Evolutionary conservation across 2,329 filamentous ascomycete species (phyloP), one percentile per base, ranked within the genome.

Genomic region (Nemania sp.): DNA sequence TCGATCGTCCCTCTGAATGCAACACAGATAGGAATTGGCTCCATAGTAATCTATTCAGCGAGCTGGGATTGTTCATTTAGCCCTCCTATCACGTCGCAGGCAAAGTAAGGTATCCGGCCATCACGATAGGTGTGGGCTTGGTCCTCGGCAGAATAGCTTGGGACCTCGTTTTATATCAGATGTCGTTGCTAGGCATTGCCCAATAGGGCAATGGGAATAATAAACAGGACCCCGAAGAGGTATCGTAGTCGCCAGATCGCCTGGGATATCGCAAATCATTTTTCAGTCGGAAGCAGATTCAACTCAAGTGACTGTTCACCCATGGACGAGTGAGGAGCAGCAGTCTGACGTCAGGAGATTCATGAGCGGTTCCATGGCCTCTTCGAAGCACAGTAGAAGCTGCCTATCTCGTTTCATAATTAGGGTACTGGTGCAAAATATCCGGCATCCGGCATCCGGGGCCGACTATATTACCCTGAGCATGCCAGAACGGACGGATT

Each of bases 21-120:
- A 34, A 35, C 40, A 48, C 51, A 29, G 21, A 50, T 32, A 20
- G 40, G 11, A 12, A 39, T 37, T 52, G 54, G 48, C 62, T 53
- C 59, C 56, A 60, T 40, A 52, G 53, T 45, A 66, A 66, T 70
- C 46, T 65, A 67, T 60, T 51, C 57, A 46, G 34, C 43, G 56
- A 54, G 21, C 55, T 43, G 47, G 21, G 43, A 61, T 54, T 60
- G 51, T 58, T 52, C 61, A 67, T 63, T 67, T 65, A 65, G 17
- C 63, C 65, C 59, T n/a, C 68, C 69, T 70, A 71, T 71, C 63
- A 69, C 15, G 46, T 61, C n/a, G 21, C 35, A 50, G 61, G 59
- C 60, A 69, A 67, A 70, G 65, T 70, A 68, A 69, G 66, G 60
- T 55, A 45, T 50, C 58, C 52, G 52, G 54, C 49, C 46, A 39